Evolutionary conservation across 169 alveolate species (phyloP), one percentile per base, ranked within the genome.

Genomic region (Miamiensis avidus): DNA sequence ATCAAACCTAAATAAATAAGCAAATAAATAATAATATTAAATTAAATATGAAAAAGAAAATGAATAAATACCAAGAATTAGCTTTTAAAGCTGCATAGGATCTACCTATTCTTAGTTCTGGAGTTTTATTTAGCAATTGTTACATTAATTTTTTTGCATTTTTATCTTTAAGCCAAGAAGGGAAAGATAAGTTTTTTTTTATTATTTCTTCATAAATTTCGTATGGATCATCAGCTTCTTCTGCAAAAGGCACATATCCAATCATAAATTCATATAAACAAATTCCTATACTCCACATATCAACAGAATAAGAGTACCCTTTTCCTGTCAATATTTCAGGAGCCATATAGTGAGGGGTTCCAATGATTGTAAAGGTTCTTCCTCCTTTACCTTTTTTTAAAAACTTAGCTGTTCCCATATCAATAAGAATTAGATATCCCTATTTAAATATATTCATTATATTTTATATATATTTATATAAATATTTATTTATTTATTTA

Each of bases 221-320:
- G 75, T 97, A 93, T 75, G 98, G 99, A 89, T 98, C 99, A 29
- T 97, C 99, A 26, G 98, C 99, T 87, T 97, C 99, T 82, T 93
- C 97, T 25, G 99, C 99, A 88, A 98, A 99, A 29, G 99, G 99
- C 29, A 98, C 97, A 31, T 97, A 96, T 0, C 99, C 99, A 88
- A 99, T 97, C 84, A 99, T 89, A 87, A 99, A 98, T 26, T 90
- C 89, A 84, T 84, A 82, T 49, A 89, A 31, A 25, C 81, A 65
- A 11, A 89, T 89, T 6, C 92, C 92, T 29, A 84, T 84, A 76
- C 85, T 73, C 90, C 92, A 89, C 72, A 83, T 81, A 81, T 89
- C 92, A 31, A 88, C 84, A 31, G 87, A 76, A 77, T 78, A 89
- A 73, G 85, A 73, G 73, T 89, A 89, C 72, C 90, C 88, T 84